A percentile compares a stretch with the other conserved stretches of the same genome.
phyloP scores from a whole-genome alignment of 345 rosid genomes.

The Durio zibethinus region DNA sequence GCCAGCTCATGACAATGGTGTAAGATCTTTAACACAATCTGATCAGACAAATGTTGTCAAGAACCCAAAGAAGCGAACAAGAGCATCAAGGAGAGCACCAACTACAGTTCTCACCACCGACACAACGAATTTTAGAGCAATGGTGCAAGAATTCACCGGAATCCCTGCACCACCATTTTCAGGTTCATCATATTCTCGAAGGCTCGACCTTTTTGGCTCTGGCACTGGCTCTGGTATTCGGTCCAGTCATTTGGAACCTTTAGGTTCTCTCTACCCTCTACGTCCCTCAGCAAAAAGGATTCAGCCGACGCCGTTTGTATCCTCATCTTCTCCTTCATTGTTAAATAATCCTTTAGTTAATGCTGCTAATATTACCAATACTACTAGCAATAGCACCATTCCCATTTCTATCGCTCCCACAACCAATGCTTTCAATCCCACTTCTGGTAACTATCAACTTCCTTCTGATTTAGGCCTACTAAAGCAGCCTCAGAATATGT shows the following conservation, averaged over 20 bases:
- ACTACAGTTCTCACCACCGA: slow-evolving; percentile 89
- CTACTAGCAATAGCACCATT: slow-evolving; percentile 8
- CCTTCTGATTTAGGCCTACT: slow-evolving; percentile 33
- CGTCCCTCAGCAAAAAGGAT: slow-evolving; percentile 51
- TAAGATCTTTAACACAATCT: slow-evolving; percentile 17
- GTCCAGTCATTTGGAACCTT: slow-evolving; percentile 34
- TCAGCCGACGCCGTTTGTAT: slow-evolving; percentile 32
- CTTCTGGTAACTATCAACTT: slow-evolving; percentile 31
- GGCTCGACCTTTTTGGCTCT: slow-evolving; percentile 61
- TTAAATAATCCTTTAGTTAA: slow-evolving; percentile 10
- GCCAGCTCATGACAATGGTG: slow-evolving; percentile 23
- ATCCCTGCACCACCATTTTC: slow-evolving; percentile 80
- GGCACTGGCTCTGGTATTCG: slow-evolving; percentile 41
- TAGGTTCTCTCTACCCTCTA: slow-evolving; percentile 43
- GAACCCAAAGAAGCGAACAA: slow-evolving; percentile 79
- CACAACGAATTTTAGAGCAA: slow-evolving; percentile 82
- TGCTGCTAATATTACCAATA: slow-evolving; percentile 17
- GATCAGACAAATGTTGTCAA: slow-evolving; percentile 28
- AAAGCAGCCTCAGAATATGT: slow-evolving; percentile 25
- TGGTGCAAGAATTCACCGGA: slow-evolving; percentile 97
- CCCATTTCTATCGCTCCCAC: slow-evolving; percentile 11
- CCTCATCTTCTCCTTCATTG: slow-evolving; percentile 24
- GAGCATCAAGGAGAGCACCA: slow-evolving; percentile 87
- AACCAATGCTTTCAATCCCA: slow-evolving; percentile 22
- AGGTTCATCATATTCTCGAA: slow-evolving; percentile 50